Evolutionary conservation across 495 filamentous ascomycete genomes (phyloP).

Genomic region (Hypomontagnella submonticulosa): DNA sequence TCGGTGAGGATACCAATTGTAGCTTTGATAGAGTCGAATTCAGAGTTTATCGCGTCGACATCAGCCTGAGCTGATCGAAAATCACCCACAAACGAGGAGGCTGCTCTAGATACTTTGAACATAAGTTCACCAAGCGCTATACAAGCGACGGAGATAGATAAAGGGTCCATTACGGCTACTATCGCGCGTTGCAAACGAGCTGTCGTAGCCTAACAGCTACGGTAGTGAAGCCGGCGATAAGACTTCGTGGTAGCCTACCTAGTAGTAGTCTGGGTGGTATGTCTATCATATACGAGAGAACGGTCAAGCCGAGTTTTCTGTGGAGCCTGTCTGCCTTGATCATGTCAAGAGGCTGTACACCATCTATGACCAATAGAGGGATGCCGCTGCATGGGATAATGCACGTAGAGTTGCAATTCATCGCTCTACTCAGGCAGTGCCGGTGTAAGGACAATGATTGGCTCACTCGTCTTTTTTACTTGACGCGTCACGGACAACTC

Average conservation of each 20-base stretch:
- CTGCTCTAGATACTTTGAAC: not conserved
- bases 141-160: slow-evolving; percentile 13
- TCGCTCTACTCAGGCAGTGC: too few species aligned
- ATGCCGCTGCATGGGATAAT: not conserved
- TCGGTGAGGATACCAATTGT: not conserved
- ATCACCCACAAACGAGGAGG: not conserved
- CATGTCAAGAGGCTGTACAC: not conserved
- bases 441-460: too few species aligned
- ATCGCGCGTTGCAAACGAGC: too few species aligned
- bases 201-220: too few species aligned
- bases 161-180: not conserved
- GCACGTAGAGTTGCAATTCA: too few species aligned
- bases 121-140: slow-evolving; percentile 1
- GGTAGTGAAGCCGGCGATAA: too few species aligned
- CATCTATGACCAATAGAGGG: not conserved
- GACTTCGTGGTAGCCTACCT: too few species aligned
- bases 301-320: not conserved
- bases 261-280: too few species aligned
- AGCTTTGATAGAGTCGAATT: not conserved
- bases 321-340: not conserved
- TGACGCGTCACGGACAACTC: too few species aligned
- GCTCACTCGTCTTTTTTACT: too few species aligned
- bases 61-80: slow-evolving; percentile 1
- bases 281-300: too few species aligned
- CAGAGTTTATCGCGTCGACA: not conserved